Conservation (phyloP, 2,329 filamentous ascomycete species). For the Aspergillus unguis region DNA sequence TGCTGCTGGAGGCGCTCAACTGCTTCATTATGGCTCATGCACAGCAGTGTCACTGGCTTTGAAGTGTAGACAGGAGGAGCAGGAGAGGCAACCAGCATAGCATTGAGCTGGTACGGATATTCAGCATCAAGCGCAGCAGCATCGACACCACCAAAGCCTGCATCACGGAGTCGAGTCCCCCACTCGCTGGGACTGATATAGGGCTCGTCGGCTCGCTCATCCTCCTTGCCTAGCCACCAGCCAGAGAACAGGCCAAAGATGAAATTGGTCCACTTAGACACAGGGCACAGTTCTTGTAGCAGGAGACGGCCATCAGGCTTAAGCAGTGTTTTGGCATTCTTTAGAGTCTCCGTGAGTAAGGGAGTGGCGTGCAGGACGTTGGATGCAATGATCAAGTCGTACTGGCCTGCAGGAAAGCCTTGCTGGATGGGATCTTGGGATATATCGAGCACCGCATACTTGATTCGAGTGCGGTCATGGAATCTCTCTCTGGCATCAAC, state of each 20-base stretch:
- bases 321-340: constrained; percentile 34
- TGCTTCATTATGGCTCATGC: no score
- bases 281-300: background rate
- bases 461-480: constrained; percentile 23
- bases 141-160: background rate
- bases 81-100: constrained; percentile 9
- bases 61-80: no score
- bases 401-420: constrained; percentile 28
- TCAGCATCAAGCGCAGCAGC: background rate
- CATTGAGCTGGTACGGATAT: background rate
- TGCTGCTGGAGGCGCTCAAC: no score
- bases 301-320: constrained; percentile 38
- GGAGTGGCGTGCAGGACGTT: constrained; percentile 42
- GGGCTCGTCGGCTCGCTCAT: constrained; percentile 9
- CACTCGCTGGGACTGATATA: background rate
- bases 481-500: constrained; percentile 32
- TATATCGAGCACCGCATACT: constrained; percentile 32
- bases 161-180: background rate
- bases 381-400: constrained; percentile 38
- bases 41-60: no score
- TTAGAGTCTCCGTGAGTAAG: constrained; percentile 21
- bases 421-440: constrained; percentile 30
- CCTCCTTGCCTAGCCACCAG: constrained; percentile 36
- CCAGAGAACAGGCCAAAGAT: constrained; percentile 32
- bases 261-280: background rate